Percentiles rank a stretch among this genome's conserved stretches.
Evolutionary conservation across 148 eudicot species (phyloP).

Genomic region (Diospyros kaki): DNA sequence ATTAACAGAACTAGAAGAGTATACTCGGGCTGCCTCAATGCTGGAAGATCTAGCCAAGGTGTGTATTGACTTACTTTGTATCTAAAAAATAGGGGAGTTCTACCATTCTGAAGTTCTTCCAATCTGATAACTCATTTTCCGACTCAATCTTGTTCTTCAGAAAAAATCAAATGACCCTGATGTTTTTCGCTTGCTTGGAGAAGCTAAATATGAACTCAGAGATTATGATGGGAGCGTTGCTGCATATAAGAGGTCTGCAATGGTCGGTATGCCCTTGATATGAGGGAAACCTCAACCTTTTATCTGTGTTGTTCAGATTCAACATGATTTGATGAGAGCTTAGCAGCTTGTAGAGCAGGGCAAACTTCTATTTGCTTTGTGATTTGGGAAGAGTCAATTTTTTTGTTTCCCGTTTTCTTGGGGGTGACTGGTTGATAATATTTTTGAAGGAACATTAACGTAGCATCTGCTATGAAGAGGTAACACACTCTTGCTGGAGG

Average conservation of each 20-base stretch:
- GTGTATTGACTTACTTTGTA: conserved; percentile 11
- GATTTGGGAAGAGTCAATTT: neutral
- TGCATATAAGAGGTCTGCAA: conserved; percentile 74
- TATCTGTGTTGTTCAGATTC: neutral
- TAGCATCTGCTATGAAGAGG: neutral
- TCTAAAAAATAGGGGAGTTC: conserved; percentile 3
- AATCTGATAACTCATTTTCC: conserved; percentile 4
- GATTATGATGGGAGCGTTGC: conserved; percentile 82
- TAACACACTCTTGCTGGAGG: neutral
- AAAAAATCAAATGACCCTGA: conserved; percentile 80
- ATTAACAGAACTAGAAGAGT: conserved; percentile 72
- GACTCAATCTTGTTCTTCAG: conserved; percentile 34
- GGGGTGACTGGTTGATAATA: too few relatives aligned
- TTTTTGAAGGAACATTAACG: too few relatives aligned
- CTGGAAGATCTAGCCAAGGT: conserved; percentile 88
- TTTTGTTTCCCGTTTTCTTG: too few relatives aligned
- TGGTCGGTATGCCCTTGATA: conserved; percentile 42
- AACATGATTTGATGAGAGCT: neutral
- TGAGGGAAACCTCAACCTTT: neutral
- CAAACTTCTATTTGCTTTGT: neutral
- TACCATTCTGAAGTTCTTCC: conserved; percentile 13
- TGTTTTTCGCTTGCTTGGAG: conserved; percentile 86
- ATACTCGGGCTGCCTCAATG: conserved; percentile 56
- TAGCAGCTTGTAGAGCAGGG: neutral
- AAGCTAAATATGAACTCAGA: conserved; percentile 77